Evolutionary conservation across 2,329 filamentous ascomycete species (phyloP), one percentile per base, ranked within the genome.

Genomic region (Colletotrichum musae): DNA sequence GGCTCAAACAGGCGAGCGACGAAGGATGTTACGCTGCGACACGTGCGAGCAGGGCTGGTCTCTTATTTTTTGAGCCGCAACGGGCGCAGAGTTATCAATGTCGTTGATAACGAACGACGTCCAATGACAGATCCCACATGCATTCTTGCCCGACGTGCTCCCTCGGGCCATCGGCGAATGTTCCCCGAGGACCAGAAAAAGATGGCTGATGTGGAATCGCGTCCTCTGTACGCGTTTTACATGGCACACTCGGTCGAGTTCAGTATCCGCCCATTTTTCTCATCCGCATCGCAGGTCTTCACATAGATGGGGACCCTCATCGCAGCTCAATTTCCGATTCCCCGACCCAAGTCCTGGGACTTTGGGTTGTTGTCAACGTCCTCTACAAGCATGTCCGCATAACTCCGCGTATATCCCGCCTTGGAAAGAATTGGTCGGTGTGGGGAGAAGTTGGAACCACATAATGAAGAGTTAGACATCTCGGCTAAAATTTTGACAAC

Each of bases 61-160:
- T 39, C 18, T 43, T 43, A 24, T 7, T n/a, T 18, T 12, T 48
- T 58, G 56, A 58, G 56, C 56, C 56, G 56, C 56, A 48, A 56
- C 7, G 36, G 36, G 32, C 53, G 56, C 24, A 48, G 16, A 15
- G 36, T 21, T 18, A 10, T 10, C 6, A 54, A 21, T 18, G 32
- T 5, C n/a, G 28, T 39, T 18, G 45, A 52, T 36, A 39, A 51
- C 32, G 13, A 16, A 41, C 5, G 16, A 28, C 13, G 13, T 32
- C 13, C 51, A n/a, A 41, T 24, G 39, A 0, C 32, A 4, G 6
- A 21, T 24, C 7, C 6, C 15, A 24, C 21, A 24, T 24, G 21
- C 21, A 24, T 57, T 24, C 12, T n/a, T 43, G 41, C 41, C 2
- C 41, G 16, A 16, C 36, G 18, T 18, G 18, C 32, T 36, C 41